Evolutionary conservation across 2,329 filamentous ascomycete genomes (phyloP), one percentile per base, ranked within the genome.

Genomic region (Colletotrichum sp.): DNA sequence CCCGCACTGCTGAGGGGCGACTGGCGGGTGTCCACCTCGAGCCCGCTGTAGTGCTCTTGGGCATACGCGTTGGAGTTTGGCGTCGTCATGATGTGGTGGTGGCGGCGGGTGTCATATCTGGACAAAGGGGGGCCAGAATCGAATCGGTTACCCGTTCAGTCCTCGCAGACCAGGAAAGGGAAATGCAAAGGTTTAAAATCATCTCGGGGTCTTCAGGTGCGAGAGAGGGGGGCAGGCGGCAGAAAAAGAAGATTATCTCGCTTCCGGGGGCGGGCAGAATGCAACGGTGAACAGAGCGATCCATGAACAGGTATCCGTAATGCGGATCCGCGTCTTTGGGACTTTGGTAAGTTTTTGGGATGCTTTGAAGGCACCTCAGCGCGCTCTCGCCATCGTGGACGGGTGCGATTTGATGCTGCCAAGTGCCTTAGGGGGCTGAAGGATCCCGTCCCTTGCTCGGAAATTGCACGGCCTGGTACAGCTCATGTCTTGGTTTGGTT

Each of bases 1-100:
- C 62, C 71, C 13, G 59, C n/a, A 22, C 59, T 22, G 59, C n/a
- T 34, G 18, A 34, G 60, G 26, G 24, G 59, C 28, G 71, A 34
- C 30, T 57, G 15, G 22, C 75, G 72, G 5, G 59, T 69, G 16
- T 76, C 75, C 16, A 75, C 71, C 71, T 75, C 75, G 26, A 70
- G 66, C 24, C 72, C 71, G 36, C 62, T 32, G 52, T 75, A 76
- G 30, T 76, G 55, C 66, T 74, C 65, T 13, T 67, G 39, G 12
- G 34, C 24, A n/a, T 59, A 34, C 34, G 59, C 48, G 36, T 75
- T 66, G 22, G 48, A 34, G 15, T 69, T 76, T 12, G 60, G 32
- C 8, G 71, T 63, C n/a, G 71, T 60, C 75, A 76, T 76, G 18
- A 34, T 67, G 66, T 30, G 55, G 12, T 59, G 44, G 66, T 24